Conservation (phyloP, 495 filamentous ascomycete genomes). For the Clohesyomyces aquaticus region DNA sequence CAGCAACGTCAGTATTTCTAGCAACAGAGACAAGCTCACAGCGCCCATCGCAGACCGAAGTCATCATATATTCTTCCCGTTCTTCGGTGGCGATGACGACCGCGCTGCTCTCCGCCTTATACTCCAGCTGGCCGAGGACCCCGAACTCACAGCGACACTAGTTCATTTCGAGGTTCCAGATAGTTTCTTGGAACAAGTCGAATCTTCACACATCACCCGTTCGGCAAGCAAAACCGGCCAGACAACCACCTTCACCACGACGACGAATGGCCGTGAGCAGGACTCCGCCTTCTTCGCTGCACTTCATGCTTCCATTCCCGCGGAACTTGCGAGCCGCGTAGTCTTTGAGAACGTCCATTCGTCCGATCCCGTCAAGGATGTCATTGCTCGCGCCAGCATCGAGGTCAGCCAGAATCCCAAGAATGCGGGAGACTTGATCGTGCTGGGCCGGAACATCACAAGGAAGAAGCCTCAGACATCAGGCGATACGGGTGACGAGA, state of each 20-base stretch:
- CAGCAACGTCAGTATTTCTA: conserved; percentile 64
- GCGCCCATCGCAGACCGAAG: conserved; percentile 63
- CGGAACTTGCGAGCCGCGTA: conserved; percentile 62
- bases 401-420: conserved; percentile 63
- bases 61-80: conserved; percentile 87
- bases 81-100: conserved; percentile 85
- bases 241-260: conserved; percentile 45
- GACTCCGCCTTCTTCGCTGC: conserved; percentile 67
- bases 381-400: conserved; percentile 54
- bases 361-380: conserved; percentile 42
- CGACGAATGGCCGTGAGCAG: conserved; percentile 36
- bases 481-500: conserved; percentile 36
- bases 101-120: conserved; percentile 78
- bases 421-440: conserved; percentile 78
- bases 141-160: conserved; percentile 74
- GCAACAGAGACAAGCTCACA: conserved; percentile 45
- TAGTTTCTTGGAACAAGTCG: conserved; percentile 42
- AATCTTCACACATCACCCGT: conserved; percentile 35
- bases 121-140: conserved; percentile 76
- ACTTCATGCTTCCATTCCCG: conserved; percentile 64
- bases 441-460: conserved; percentile 64
- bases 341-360: conserved; percentile 53
- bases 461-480: conserved; percentile 34
- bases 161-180: conserved; percentile 56
- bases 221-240: conserved; percentile 38